Evolutionary conservation across 1,284 basidiomycete genomes (phyloP).

Genomic region (Ceratobasidium sp.): DNA sequence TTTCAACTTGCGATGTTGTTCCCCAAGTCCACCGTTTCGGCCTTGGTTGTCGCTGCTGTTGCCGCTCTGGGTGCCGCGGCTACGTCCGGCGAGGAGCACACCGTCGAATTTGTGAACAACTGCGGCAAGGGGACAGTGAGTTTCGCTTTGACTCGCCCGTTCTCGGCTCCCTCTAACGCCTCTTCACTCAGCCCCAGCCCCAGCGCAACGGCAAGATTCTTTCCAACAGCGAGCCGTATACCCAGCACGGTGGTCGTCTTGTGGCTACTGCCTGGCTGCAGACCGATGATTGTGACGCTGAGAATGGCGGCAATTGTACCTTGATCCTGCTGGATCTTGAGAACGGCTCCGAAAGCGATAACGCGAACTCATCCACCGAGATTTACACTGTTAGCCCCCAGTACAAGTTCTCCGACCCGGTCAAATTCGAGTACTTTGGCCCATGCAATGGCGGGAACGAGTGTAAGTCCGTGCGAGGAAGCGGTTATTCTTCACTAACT

Average conservation of each 20-base stretch:
- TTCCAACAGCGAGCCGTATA: not conserved
- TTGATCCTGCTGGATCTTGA: not conserved
- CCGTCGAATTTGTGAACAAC: not conserved
- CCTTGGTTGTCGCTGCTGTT: not conserved
- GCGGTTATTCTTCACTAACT: not conserved
- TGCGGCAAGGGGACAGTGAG: not conserved
- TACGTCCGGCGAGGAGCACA: not conserved
- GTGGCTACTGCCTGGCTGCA: not conserved
- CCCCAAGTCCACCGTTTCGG: not conserved
- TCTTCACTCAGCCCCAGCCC: slow-evolving; percentile 3
- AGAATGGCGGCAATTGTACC: slow-evolving; percentile 1
- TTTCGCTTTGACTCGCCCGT: no score
- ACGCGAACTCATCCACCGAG: not conserved
- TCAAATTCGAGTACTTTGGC: slow-evolving; percentile 14
- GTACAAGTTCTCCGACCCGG: slow-evolving; percentile 12
- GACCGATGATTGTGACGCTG: not conserved
- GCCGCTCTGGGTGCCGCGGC: slow-evolving; percentile 3
- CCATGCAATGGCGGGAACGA: slow-evolving; percentile 1
- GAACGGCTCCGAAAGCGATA: slow-evolving; percentile 8
- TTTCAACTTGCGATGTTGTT: not conserved
- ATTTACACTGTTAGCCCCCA: not conserved
- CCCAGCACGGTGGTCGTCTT: not conserved
- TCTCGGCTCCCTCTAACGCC: not conserved
- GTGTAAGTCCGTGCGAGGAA: not conserved
- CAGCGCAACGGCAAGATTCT: slow-evolving; percentile 14